Conservation (phyloP, 2,329 filamentous ascomycete genomes). For the Arthrobotrys musiformis region DNA sequence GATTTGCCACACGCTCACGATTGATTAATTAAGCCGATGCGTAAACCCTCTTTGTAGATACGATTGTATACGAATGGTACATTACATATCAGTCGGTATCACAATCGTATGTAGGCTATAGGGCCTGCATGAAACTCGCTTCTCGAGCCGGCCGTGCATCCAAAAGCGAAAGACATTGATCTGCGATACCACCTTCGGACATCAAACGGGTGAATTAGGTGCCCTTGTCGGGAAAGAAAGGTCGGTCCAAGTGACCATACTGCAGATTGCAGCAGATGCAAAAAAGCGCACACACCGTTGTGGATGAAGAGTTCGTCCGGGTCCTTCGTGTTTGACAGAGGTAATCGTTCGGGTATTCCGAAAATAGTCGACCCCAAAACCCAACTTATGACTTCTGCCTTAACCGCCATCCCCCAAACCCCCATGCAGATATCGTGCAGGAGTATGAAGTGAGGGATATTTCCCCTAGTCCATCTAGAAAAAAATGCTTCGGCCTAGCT, state of each 20-base stretch:
- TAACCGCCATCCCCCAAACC: conserved; percentile 9
- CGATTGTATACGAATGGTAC: neutral
- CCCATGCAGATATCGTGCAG: conserved; percentile 19
- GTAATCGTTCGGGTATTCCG: conserved; percentile 43
- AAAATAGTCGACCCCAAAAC: conserved; percentile 14
- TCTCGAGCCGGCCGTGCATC: conserved; percentile 26
- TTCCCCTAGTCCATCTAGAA: conserved; percentile 14
- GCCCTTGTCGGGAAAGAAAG: neutral
- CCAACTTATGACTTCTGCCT: conserved; percentile 46
- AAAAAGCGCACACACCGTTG: neutral
- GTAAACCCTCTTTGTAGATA: neutral
- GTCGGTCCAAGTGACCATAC: conserved; percentile 1
- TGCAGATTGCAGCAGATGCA: conserved; percentile 11
- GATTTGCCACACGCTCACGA: conserved; percentile 1
- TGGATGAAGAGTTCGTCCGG: conserved; percentile 3
- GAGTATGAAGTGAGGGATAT: conserved; percentile 39
- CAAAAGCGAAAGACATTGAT: conserved; percentile 35
- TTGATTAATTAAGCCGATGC: neutral
- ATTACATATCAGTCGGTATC: conserved; percentile 12
- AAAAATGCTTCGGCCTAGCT: conserved; percentile 17
- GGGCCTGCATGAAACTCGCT: conserved; percentile 53
- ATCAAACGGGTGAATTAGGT: conserved; percentile 1
- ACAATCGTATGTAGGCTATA: conserved; percentile 16
- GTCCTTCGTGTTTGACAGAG: conserved; percentile 3
- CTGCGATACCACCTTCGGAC: conserved; percentile 9